Conservation (phyloP, 345 rosid genomes). For the Turnera subulata region DNA sequence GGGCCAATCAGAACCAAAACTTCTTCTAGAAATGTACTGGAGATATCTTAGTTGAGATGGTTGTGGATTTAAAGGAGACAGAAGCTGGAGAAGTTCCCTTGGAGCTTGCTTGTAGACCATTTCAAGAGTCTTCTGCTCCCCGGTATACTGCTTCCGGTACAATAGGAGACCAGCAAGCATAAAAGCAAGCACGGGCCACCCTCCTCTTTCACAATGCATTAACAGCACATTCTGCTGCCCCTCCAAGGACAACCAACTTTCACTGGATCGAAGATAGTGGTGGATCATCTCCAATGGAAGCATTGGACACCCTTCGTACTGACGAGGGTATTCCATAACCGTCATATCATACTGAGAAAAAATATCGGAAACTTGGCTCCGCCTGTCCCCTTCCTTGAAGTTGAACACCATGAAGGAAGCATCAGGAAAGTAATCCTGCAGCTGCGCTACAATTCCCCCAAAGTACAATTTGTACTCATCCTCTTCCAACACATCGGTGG, state of each 20-base stretch:
- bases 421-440: constrained; percentile 89
- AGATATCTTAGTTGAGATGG: constrained; percentile 96
- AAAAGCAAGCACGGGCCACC: constrained; percentile 97
- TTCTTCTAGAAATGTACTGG: constrained; percentile 94
- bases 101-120: constrained; percentile 99
- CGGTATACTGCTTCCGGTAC: constrained; percentile 77
- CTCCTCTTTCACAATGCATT: constrained; percentile 96
- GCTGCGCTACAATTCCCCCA: constrained; percentile 92
- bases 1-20: constrained; percentile 88
- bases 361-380: constrained; percentile 81
- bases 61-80: constrained; percentile 81
- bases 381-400: constrained; percentile 90
- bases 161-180: constrained; percentile 92
- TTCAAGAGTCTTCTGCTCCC: constrained; percentile 96
- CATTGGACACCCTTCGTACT: constrained; percentile 78
- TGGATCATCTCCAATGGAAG: constrained; percentile 93
- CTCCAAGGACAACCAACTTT: constrained; percentile 89
- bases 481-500: constrained; percentile 85
- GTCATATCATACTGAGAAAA: constrained; percentile 92
- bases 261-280: constrained; percentile 87
- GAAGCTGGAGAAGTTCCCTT: constrained; percentile 73
- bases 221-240: constrained; percentile 92
- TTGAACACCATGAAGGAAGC: constrained; percentile 98
- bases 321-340: constrained; percentile 97
- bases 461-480: constrained; percentile 90